Conservation (phyloP, 768 basidiomycete species). For the Phaffia tasmanica region DNA sequence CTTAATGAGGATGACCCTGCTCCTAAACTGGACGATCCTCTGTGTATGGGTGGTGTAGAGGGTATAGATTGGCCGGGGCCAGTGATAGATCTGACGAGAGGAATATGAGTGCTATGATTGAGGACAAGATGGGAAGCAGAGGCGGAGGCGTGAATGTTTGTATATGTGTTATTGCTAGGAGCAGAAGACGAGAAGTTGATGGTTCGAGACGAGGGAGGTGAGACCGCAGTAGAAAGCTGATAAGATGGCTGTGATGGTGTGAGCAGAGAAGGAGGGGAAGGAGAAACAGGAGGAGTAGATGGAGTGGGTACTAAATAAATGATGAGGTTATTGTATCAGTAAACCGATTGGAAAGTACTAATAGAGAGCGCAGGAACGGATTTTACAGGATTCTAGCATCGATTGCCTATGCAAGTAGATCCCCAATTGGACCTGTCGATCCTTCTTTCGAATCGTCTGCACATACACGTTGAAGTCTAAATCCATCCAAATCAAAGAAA, state of each 20-base stretch:
- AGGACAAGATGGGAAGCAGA: conserved; percentile 1
- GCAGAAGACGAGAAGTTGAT: conserved; percentile 2
- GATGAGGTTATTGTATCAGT: neutral
- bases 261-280: neutral
- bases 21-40: no score
- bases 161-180: conserved; percentile 5
- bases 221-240: neutral
- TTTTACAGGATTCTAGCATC: conserved; percentile 49
- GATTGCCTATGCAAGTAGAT: conserved; percentile 82
- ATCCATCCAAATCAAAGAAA: neutral
- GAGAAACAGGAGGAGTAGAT: neutral
- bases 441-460: conserved; percentile 74
- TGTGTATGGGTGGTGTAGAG: no score
- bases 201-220: conserved; percentile 2
- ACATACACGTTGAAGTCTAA: conserved; percentile 58
- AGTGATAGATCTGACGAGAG: no score
- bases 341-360: conserved; percentile 40
- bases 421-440: conserved; percentile 54
- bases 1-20: no score
- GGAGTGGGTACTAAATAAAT: neutral
- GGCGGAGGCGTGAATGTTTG: conserved; percentile 5
- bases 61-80: no score
- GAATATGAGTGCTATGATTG: neutral
- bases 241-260: neutral
- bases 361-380: neutral